Conservation (phyloP, 2,329 filamentous ascomycete species). For the Hymenoscyphus scutula region DNA sequence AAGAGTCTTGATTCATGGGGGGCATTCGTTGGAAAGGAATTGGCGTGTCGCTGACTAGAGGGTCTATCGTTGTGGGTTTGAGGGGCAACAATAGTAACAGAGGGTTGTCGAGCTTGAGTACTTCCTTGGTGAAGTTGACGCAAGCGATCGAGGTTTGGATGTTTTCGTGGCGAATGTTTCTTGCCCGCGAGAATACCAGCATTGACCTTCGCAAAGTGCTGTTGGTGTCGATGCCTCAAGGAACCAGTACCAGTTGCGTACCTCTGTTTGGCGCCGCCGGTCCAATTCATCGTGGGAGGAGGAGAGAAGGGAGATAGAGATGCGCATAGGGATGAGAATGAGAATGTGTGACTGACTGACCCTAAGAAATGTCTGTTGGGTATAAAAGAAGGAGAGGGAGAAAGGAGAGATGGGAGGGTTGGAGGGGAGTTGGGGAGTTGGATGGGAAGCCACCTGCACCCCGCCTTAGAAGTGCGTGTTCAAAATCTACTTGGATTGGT, state of each 20-base stretch:
- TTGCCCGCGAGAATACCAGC: constrained; percentile 34
- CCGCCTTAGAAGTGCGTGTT: too few relatives aligned
- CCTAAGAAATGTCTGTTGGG: background rate
- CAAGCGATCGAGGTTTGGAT: constrained; percentile 21
- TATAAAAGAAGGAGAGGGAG: background rate
- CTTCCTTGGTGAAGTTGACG: constrained; percentile 11
- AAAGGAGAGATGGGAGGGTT: background rate
- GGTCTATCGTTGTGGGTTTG: background rate
- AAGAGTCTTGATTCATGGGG: background rate
- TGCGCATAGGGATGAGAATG: background rate
- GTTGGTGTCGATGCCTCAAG: constrained; percentile 43
- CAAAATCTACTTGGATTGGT: too few relatives aligned
- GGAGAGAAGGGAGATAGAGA: background rate
- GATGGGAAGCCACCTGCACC: too few relatives aligned
- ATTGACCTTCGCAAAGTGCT: constrained; percentile 47
- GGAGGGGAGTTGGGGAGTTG: too few relatives aligned
- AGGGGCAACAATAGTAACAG: background rate
- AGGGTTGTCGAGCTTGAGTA: background rate
- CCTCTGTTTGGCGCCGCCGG: constrained; percentile 46
- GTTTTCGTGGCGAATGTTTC: constrained; percentile 35
- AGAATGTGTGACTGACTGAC: too few relatives aligned
- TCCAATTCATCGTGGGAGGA: constrained; percentile 47
- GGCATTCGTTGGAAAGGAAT: background rate
- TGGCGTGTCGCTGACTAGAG: background rate
- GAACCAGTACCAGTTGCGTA: constrained; percentile 39